phyloP scores from a whole-genome alignment of 2,329 filamentous ascomycete genomes.

The Fusarium decemcellulare region DNA sequence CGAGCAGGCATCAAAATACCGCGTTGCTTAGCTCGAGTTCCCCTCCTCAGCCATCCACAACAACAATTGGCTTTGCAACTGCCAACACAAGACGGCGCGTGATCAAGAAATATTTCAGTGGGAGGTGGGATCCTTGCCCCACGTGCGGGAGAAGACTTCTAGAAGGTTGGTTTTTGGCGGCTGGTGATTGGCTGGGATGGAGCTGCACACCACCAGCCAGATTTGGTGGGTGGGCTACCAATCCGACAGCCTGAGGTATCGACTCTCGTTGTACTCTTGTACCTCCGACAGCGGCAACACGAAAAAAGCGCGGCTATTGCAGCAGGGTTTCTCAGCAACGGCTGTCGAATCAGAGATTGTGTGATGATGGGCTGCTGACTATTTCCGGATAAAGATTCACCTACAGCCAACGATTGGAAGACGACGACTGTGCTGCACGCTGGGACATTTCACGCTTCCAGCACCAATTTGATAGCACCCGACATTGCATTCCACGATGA shows the following conservation, averaged over 20 bases:
- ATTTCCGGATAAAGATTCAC: conserved; percentile 14
- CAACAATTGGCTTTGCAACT: conserved; percentile 22
- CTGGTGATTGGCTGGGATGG: conserved; percentile 22
- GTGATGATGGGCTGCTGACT: background rate
- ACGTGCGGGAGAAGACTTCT: conserved; percentile 45
- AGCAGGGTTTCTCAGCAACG: background rate
- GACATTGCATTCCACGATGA: background rate
- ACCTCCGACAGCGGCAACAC: conserved; percentile 18
- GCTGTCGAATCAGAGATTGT: too few species aligned
- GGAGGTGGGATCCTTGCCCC: conserved; percentile 24
- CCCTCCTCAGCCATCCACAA: conserved; percentile 7
- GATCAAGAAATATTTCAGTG: conserved; percentile 25
- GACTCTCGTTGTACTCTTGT: conserved; percentile 12
- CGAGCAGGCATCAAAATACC: conserved; percentile 17
- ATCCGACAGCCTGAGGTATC: conserved; percentile 14
- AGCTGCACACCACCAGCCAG: conserved; percentile 23
- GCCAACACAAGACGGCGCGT: conserved; percentile 25
- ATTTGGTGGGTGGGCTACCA: conserved; percentile 10
- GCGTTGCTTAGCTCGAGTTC: conserved; percentile 1
- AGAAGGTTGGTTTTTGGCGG: conserved; percentile 30
- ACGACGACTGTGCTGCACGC: conserved; percentile 1
- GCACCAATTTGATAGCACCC: background rate
- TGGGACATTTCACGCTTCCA: background rate
- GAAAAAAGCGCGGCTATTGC: conserved; percentile 12
- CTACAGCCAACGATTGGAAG: conserved; percentile 7